Percentiles rank a stretch among this genome's conserved stretches.
These are phyloP conservation scores for Mariannaea sp. DNA, from an alignment of 2,329 filamentous ascomycete species.

Conservation along the genomic window DNA sequence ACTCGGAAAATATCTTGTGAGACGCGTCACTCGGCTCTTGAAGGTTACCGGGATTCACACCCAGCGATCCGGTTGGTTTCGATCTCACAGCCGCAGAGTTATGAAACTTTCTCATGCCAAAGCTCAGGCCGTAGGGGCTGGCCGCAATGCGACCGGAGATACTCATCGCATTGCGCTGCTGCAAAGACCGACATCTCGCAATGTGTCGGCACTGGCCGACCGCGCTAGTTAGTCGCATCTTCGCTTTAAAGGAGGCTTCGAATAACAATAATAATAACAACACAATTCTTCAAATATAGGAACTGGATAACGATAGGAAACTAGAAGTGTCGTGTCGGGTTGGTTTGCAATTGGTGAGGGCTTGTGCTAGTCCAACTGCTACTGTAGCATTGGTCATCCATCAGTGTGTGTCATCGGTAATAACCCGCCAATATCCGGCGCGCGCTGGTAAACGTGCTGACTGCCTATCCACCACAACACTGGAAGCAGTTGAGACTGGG, in stretches of 20 bases:
- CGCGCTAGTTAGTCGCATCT: conserved; percentile 34
- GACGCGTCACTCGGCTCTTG: conserved; percentile 31
- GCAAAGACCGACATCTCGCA: conserved; percentile 28
- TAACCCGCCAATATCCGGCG: conserved; percentile 32
- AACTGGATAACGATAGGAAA: too few species aligned
- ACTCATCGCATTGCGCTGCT: conserved; percentile 24
- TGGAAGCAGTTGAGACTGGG: conserved; percentile 9
- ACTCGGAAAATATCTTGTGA: conserved; percentile 39
- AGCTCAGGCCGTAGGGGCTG: conserved; percentile 10
- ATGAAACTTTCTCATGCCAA: conserved; percentile 20
- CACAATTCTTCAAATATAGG: too few species aligned
- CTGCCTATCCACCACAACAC: too few species aligned
- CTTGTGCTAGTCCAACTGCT: neutral
- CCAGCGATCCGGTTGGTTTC: conserved; percentile 30
- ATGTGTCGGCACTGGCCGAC: conserved; percentile 36
- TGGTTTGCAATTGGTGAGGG: conserved; percentile 1
- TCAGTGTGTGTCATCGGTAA: conserved; percentile 29
- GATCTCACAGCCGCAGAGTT: conserved; percentile 21
- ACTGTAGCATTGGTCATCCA: conserved; percentile 6
- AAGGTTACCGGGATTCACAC: conserved; percentile 27
- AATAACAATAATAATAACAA: neutral
- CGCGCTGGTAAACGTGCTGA: conserved; percentile 25
- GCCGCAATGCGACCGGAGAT: conserved; percentile 13
- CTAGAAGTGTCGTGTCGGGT: neutral
- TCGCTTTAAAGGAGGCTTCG: conserved; percentile 1